Base-by-base conservation (phyloP, 805 yeast species). In the Saturnispora ahearnii region DNA sequence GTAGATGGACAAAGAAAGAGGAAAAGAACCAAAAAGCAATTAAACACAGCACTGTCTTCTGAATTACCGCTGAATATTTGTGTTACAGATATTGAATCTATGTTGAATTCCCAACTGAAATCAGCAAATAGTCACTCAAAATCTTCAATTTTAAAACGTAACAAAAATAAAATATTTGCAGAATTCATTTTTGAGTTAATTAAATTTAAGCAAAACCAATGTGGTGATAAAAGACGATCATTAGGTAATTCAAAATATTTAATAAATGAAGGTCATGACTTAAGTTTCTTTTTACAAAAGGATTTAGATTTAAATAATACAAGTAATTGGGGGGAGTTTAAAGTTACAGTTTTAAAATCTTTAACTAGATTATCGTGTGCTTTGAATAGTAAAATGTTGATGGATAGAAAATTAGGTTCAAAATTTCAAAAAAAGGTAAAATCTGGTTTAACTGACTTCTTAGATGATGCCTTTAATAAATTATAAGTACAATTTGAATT, bases 191-290 rank as follows among this genome's bases (percentile, higher is more conserved):
- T 55, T 46, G 67, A 65, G 18, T 41, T 59, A 22, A 38, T 62
- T 4, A 40, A 48, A 10, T 47, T 49, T n/a, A 59, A 62, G 44
- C 45, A 56, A 33, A 55, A 50, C 12, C 54, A 58, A 46, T 48
- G 53, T 7, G 54, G 58, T 37, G 36, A 30, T 2, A 48, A 51
- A 50, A 57, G 69, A 45, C 32, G 52, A 8, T 45, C 40, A 8
- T 34, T 48, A 18, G 69, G 69, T 8, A 63, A 63, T 44, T 51
- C 64, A 50, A 55, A 52, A 28, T 54, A 57, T 46, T 53, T 59
- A 42, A 50, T 52, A 2, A 43, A 50, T 29, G 40, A 48, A 33
- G 15, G 44, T 13, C 42, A 47, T 46, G 55, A 54, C 46, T 37
- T 52, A 22, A 54, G 53, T 37, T 48, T 48, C 50, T 48, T 52